Evolutionary conservation across 164 flowering plant genomes (phyloP).

Genomic region (Vitis riparia): DNA sequence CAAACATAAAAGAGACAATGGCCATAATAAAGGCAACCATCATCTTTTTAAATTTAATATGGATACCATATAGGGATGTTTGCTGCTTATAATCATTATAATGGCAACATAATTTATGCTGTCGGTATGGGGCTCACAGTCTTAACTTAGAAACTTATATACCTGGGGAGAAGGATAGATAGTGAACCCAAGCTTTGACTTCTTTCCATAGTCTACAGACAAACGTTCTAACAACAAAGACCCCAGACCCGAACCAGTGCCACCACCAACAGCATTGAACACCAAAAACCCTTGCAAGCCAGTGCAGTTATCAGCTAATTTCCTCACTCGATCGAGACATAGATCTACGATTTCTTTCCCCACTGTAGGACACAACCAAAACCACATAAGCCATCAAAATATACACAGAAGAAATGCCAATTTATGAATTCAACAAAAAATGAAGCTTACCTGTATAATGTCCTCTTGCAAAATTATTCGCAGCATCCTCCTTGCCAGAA

Average conservation of each 20-base stretch:
- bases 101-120: no score
- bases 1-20: background rate
- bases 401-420: background rate
- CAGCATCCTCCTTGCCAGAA: constrained; percentile 44
- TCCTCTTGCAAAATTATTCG: constrained; percentile 45
- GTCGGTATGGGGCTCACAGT: no score
- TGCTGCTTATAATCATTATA: no score
- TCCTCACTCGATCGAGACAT: constrained; percentile 49
- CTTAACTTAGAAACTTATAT: background rate
- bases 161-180: constrained; percentile 53
- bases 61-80: no score
- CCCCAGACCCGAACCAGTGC: constrained; percentile 57
- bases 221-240: constrained; percentile 45
- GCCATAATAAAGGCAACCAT: no score
- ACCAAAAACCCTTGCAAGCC: constrained; percentile 52
- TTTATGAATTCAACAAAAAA: background rate
- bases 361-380: constrained; percentile 10
- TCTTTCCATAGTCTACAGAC: constrained; percentile 54
- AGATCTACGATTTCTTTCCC: constrained; percentile 52
- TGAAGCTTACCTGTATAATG: constrained; percentile 31
- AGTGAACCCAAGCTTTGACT: constrained; percentile 50
- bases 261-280: constrained; percentile 51
- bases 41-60: no score
- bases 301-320: constrained; percentile 56
- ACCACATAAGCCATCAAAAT: background rate